Evolutionary conservation across 257 asterid genomes (phyloP), one percentile per base, ranked within the genome.

Genomic region (Penstemon barbatus): DNA sequence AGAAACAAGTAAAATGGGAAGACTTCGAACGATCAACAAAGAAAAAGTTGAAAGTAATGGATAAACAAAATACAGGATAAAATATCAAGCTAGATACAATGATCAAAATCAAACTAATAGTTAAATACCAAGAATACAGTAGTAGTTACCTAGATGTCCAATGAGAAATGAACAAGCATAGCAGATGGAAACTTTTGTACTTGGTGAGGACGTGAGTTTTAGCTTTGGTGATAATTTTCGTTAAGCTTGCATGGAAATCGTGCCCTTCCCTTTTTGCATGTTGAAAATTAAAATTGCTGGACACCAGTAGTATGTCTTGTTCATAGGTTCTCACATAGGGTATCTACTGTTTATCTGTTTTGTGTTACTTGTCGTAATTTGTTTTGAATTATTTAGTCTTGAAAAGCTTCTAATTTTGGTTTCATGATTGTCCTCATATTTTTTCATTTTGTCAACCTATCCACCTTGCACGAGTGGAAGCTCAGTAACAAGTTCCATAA

Each of bases 101-200:
- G 33, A 25, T 25, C 33, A 25, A 25, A 25, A 25, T 25, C 33
- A 25, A 25, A 25, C 33, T 25, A 25, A 25, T 25, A 25, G 33
- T 25, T 25, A 25, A 25, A 5, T 65, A 51, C 51, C 40, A 3
- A 48, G 41, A 66, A 8, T 43, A 37, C 44, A 41, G 68, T 55
- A 7, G 38, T 59, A n/a, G 59, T 50, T 54, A 18, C 39, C 46
- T 70, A 52, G 62, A 51, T 43, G 69, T 41, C 7, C 51, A 36
- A 70, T 59, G 63, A 15, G 55, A 51, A 49, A 70, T 70, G 58
- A 54, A 60, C 51, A 18, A 50, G 41, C 6, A 55, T 55, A 51
- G 53, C 25, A 38, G 12, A 50, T 41, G 73, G 41, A 10, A 15
- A 9, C 63, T 66, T 3, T 40, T 25, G 33, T 25, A 25, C 33